Evolutionary conservation across 2,329 filamentous ascomycete species (phyloP), one percentile per base, ranked within the genome.

Genomic region (Periconia macrospinosa): DNA sequence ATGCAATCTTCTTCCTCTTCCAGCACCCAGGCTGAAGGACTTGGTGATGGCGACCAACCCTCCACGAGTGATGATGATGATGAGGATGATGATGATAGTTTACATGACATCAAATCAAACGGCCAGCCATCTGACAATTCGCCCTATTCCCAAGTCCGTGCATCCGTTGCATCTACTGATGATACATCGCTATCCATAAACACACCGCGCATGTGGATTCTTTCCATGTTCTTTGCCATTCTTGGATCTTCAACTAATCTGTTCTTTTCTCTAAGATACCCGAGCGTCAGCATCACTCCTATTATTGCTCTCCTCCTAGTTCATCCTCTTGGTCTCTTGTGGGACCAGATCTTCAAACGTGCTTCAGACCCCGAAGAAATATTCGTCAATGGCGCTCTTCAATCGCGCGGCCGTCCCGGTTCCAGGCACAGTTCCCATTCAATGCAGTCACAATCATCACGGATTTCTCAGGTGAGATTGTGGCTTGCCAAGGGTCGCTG

Each of bases 181-280:
- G 85, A 94, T 67, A 86, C 82, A 15, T 81, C 85, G 2, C 76
- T 93, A n/a, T 93, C 90, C 9, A 92, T 94, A 68, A 91, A 90
- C 73, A 93, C 90, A 6, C 90, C 90, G 37, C 89, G 91, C 50
- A 94, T 94, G 90, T 94, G 90, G 91, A 81, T 81, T 30, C 74
- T 94, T 17, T 91, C 90, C n/a, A 81, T 90, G 35, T 69, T 94
- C 10, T 94, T 94, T 72, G 87, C 90, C 9, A 81, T 94, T 37
- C 82, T 92, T 40, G 91, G 91, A 56, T 93, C 90, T 45, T 89
- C 89, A 2, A 91, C 89, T 19, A 94, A 94, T 72, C 78, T 95
- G 41, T 94, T 95, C 77, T 96, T 95, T 78, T 92, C 90, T 35
- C 79, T 95, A 70, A 84, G 91, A 83, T 95, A 94, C 80, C 91